A percentile compares a stretch with the other conserved stretches of the same genome.
Conservation (phyloP, 208 protist genomes). For the Kentomonas sorsogonicus region DNA sequence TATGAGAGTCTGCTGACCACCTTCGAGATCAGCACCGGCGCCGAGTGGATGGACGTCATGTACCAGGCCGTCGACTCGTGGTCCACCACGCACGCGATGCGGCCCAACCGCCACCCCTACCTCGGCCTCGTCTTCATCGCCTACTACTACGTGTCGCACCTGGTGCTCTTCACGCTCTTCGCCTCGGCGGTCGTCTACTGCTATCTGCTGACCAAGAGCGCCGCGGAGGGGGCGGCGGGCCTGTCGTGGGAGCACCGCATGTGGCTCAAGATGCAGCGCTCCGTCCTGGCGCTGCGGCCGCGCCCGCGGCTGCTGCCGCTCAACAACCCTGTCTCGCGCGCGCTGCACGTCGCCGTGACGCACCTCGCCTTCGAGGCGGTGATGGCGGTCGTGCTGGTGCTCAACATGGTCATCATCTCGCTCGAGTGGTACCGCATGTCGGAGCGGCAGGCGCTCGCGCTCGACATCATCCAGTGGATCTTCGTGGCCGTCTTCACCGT, state of each 20-base stretch:
- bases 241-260: slow-evolving; percentile 74
- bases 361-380: slow-evolving; percentile 54
- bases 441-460: slow-evolving; percentile 28
- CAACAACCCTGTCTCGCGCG: slow-evolving; percentile 42
- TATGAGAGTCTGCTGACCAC: slow-evolving; percentile 85
- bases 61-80: slow-evolving; percentile 73
- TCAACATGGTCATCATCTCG: slow-evolving; percentile 85
- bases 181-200: slow-evolving; percentile 84
- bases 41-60: slow-evolving; percentile 86
- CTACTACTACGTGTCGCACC: slow-evolving; percentile 87
- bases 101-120: slow-evolving; percentile 55
- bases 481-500: slow-evolving; percentile 85
- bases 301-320: slow-evolving; percentile 52
- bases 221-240: slow-evolving; percentile 41
- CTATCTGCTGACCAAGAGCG: slow-evolving; percentile 76
- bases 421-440: slow-evolving; percentile 79
- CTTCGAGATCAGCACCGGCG: slow-evolving; percentile 86
- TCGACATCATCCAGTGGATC: slow-evolving; percentile 73
- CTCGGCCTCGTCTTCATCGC: slow-evolving; percentile 85
- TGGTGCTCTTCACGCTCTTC: slow-evolving; percentile 89
- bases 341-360: slow-evolving; percentile 51
- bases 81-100: slow-evolving; percentile 36
- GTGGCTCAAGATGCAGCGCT: slow-evolving; percentile 73
- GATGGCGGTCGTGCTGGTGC: slow-evolving; percentile 61
- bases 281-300: slow-evolving; percentile 59